phyloP scores from a whole-genome alignment of 345 rosid species.

The Combretum micranthum region DNA sequence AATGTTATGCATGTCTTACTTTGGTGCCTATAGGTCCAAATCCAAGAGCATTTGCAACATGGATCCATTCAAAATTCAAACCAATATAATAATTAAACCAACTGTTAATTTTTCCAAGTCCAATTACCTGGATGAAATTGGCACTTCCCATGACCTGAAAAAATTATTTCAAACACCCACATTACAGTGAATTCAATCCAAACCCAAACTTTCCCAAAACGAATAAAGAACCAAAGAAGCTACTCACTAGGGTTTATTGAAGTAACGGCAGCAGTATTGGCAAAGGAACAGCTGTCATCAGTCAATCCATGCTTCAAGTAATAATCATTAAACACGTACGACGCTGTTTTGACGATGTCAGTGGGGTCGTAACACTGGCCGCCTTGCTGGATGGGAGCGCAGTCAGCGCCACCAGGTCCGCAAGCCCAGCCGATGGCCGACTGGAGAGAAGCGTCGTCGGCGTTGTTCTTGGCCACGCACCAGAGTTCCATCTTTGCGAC shows the following conservation, averaged over 20 bases:
- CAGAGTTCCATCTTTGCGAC: slow-evolving; percentile 46
- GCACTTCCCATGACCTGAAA: slow-evolving; percentile 68
- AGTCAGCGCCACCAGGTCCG: slow-evolving; percentile 58
- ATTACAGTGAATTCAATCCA: neutral
- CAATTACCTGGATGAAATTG: slow-evolving; percentile 65
- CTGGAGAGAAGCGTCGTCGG: slow-evolving; percentile 58
- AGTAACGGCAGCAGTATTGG: slow-evolving; percentile 64
- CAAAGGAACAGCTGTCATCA: slow-evolving; percentile 65
- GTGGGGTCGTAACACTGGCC: slow-evolving; percentile 55
- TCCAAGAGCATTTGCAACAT: too few relatives aligned
- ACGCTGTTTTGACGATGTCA: slow-evolving; percentile 57
- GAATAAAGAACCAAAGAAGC: neutral
- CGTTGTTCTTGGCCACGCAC: slow-evolving; percentile 94
- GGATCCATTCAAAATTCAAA: too few relatives aligned
- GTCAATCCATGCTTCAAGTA: slow-evolving; percentile 61
- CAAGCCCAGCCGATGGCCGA: slow-evolving; percentile 80
- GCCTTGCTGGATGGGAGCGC: slow-evolving; percentile 54
- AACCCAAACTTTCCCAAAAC: neutral
- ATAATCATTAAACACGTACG: slow-evolving; percentile 73
- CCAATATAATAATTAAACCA: too few relatives aligned
- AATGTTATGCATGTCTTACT: too few relatives aligned
- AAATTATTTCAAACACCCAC: neutral
- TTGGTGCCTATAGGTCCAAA: too few relatives aligned
- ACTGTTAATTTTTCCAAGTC: neutral
- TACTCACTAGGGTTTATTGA: slow-evolving; percentile 69